Conservation (phyloP, 257 asterid species). For the Solanum peruvianum region DNA sequence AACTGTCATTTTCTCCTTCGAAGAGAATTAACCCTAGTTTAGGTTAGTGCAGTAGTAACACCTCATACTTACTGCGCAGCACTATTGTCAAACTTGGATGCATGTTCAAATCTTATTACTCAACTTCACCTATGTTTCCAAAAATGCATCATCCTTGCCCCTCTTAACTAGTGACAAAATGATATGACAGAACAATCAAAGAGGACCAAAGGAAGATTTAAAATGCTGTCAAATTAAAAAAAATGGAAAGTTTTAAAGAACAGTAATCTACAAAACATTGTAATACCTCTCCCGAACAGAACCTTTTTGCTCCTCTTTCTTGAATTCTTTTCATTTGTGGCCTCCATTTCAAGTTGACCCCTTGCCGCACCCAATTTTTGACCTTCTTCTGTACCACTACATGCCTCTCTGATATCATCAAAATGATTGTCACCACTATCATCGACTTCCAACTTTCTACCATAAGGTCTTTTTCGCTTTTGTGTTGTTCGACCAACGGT, state of each 20-base stretch:
- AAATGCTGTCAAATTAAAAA: not conserved
- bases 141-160: not conserved
- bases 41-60: not conserved
- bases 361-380: slow-evolving; percentile 33
- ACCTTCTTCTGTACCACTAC: slow-evolving; percentile 74
- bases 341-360: slow-evolving; percentile 26
- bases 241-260: not conserved
- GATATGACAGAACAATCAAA: not conserved
- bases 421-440: slow-evolving; percentile 27
- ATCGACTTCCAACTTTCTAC: slow-evolving; percentile 38
- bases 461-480: slow-evolving; percentile 28
- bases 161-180: not conserved
- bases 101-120: not conserved
- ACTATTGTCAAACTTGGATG: not conserved
- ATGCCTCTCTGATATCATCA: slow-evolving; percentile 73
- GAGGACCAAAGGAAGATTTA: not conserved
- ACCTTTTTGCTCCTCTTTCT: slow-evolving; percentile 68
- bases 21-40: not conserved
- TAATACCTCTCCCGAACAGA: slow-evolving; percentile 52
- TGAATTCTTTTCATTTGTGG: slow-evolving; percentile 19
- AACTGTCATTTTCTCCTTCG: not conserved
- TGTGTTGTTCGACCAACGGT: slow-evolving; percentile 15
- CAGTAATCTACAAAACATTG: slow-evolving; percentile 2
- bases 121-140: not conserved
- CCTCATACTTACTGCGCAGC: not conserved